A percentile compares a stretch with the other conserved stretches of the same genome.
These are phyloP conservation scores for Syzygium grande DNA, from an alignment of 345 rosid species.

Conservation along the genomic window DNA sequence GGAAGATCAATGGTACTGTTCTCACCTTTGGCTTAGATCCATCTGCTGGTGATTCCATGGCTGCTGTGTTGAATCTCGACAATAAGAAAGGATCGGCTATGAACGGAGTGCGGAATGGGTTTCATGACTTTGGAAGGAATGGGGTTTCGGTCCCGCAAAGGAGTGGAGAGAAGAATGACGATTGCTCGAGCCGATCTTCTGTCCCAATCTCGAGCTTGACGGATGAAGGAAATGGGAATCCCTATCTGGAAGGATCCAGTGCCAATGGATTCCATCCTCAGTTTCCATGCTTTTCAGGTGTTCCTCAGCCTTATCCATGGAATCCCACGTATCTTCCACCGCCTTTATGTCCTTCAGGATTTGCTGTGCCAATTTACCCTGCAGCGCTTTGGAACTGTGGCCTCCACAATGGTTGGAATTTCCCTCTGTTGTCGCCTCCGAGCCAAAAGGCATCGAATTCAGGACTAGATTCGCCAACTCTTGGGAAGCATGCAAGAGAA, in stretches of 20 bases:
- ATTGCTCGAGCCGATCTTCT: slow-evolving; percentile 46
- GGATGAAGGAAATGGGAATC: slow-evolving; percentile 21
- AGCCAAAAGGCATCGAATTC: slow-evolving; percentile 25
- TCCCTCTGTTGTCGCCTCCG: slow-evolving; percentile 41
- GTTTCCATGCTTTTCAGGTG: slow-evolving; percentile 44
- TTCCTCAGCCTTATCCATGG: slow-evolving; percentile 87
- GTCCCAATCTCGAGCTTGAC: slow-evolving; percentile 28
- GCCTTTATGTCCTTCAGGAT: slow-evolving; percentile 53
- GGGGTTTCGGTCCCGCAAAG: not conserved
- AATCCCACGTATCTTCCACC: slow-evolving; percentile 47
- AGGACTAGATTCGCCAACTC: slow-evolving; percentile 26
- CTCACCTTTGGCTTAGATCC: slow-evolving; percentile 55
- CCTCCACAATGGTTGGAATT: slow-evolving; percentile 38
- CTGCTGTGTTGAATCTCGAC: slow-evolving; percentile 33
- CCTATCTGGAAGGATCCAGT: slow-evolving; percentile 20
- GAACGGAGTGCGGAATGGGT: slow-evolving; percentile 33
- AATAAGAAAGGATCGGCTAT: slow-evolving; percentile 23
- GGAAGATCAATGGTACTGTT: slow-evolving; percentile 53
- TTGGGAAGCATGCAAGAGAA: slow-evolving; percentile 83
- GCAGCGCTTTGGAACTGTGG: slow-evolving; percentile 48
- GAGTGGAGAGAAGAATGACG: slow-evolving; percentile 37
- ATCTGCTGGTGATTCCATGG: slow-evolving; percentile 21
- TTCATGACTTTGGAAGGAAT: slow-evolving; percentile 11
- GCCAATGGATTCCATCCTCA: slow-evolving; percentile 47
- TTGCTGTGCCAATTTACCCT: slow-evolving; percentile 54